These are phyloP conservation scores for Hysterium pulicare DNA, from an alignment of 2,329 filamentous ascomycete species.

Conservation along the genomic window DNA sequence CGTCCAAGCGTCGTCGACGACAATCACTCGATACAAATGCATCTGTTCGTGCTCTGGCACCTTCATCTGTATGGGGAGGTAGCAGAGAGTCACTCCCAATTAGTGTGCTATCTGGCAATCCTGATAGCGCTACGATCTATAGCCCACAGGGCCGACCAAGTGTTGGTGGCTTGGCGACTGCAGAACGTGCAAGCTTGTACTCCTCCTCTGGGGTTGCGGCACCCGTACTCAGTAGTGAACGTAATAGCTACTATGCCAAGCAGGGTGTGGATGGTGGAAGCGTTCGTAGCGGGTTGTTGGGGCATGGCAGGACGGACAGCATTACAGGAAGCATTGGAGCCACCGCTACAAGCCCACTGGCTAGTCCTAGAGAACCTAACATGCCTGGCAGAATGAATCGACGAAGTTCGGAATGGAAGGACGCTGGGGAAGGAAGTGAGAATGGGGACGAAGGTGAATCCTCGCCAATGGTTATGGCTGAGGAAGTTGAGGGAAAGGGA, in stretches of 20 bases:
- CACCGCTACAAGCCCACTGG: slow-evolving; percentile 57
- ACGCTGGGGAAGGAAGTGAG: slow-evolving; percentile 27
- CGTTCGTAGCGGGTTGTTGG: slow-evolving; percentile 70
- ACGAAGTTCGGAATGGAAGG: slow-evolving; percentile 36
- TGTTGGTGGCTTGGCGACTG: slow-evolving; percentile 53
- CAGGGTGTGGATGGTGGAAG: slow-evolving; percentile 66
- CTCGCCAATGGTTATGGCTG: slow-evolving; percentile 8
- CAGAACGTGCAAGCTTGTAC: slow-evolving; percentile 78
- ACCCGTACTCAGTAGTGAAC: slow-evolving; percentile 66
- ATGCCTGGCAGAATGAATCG: slow-evolving; percentile 28
- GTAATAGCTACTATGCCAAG: slow-evolving; percentile 73
- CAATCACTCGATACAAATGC: slow-evolving; percentile 83
- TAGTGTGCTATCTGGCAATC: slow-evolving; percentile 70
- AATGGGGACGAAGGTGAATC: slow-evolving; percentile 21
- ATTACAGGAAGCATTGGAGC: slow-evolving; percentile 69
- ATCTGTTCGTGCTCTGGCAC: slow-evolving; percentile 78
- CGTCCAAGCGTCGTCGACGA: slow-evolving; percentile 71
- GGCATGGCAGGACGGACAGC: slow-evolving; percentile 79
- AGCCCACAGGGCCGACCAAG: slow-evolving; percentile 50
- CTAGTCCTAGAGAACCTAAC: slow-evolving; percentile 46
- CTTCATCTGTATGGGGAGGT: slow-evolving; percentile 76
- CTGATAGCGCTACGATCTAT: slow-evolving; percentile 50
- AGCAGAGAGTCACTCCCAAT: slow-evolving; percentile 76
- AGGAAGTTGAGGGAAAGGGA: slow-evolving; percentile 14
- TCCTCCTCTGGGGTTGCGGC: slow-evolving; percentile 63